A percentile compares a stretch with the other conserved stretches of the same genome.
These are phyloP conservation scores for Pleurotus sapidus DNA, from an alignment of 768 basidiomycete species.

Conservation along the genomic window DNA sequence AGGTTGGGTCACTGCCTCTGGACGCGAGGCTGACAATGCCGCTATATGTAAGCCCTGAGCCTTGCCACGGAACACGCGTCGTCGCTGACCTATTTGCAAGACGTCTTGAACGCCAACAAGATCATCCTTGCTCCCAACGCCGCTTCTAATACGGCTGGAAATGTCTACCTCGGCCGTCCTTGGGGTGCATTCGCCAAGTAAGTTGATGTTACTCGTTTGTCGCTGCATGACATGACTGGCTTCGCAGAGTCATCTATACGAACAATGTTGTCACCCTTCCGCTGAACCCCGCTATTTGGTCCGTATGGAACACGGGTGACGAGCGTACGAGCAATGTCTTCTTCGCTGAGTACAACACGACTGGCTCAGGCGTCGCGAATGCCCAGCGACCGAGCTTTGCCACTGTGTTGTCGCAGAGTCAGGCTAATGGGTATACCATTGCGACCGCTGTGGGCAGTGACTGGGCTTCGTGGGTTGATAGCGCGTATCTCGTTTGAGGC, in stretches of 20 bases:
- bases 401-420: conserved; percentile 29
- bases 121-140: conserved; percentile 40
- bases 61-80: background rate
- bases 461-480: conserved; percentile 44
- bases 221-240: too few relatives aligned
- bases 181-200: conserved; percentile 48
- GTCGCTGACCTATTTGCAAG: conserved; percentile 15
- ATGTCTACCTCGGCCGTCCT: conserved; percentile 43
- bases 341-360: conserved; percentile 44
- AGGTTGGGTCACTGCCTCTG: conserved; percentile 48
- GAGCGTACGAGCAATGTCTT: conserved; percentile 39
- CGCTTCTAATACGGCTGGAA: conserved; percentile 29
- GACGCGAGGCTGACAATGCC: conserved; percentile 39
- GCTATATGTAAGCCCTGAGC: conserved; percentile 39
- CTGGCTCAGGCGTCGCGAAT: conserved; percentile 34
- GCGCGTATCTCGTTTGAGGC: conserved; percentile 29
- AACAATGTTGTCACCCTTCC: conserved; percentile 39
- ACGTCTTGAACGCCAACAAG: conserved; percentile 43
- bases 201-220: conserved; percentile 3
- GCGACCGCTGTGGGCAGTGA: conserved; percentile 45
- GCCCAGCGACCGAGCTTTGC: conserved; percentile 37
- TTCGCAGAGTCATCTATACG: conserved; percentile 43
- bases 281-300: conserved; percentile 42
- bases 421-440: conserved; percentile 37
- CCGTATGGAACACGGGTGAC: conserved; percentile 37